Percentiles rank a stretch among this genome's conserved stretches.
phyloP scores from a whole-genome alignment of 2,329 filamentous ascomycete genomes.

The Penicillium sp. region DNA sequence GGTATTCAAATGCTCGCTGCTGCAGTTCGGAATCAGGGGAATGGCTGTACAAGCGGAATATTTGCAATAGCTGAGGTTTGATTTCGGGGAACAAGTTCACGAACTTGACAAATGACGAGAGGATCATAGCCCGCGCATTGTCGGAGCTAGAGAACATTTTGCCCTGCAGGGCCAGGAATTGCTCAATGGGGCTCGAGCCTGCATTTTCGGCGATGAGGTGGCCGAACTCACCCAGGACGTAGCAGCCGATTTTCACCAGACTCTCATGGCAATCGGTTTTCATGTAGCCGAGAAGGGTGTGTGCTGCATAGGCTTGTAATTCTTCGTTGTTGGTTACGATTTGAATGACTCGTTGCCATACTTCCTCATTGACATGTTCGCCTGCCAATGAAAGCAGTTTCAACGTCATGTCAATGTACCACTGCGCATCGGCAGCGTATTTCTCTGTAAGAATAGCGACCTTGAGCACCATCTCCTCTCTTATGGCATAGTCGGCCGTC shows the following conservation, averaged over 20 bases:
- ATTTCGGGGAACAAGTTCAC: slow-evolving; percentile 98
- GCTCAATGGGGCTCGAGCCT: slow-evolving; percentile 93
- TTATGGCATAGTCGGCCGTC: slow-evolving; percentile 94
- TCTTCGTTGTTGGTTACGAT: slow-evolving; percentile 99
- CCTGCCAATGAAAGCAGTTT: slow-evolving; percentile 93
- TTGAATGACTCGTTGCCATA: slow-evolving; percentile 98
- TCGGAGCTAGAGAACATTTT: slow-evolving; percentile 89
- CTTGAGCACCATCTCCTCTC: slow-evolving; percentile 99
- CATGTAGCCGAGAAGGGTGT: slow-evolving; percentile 88
- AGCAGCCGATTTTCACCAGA: slow-evolving; percentile 94
- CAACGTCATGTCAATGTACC: slow-evolving; percentile 98
- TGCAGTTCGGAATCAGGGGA: slow-evolving; percentile 93
- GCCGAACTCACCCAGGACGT: slow-evolving; percentile 93
- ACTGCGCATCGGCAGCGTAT: slow-evolving; percentile 96
- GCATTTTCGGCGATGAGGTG: slow-evolving; percentile 91
- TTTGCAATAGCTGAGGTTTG: slow-evolving; percentile 86
- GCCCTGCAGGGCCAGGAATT: slow-evolving; percentile 85
- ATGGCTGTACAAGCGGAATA: slow-evolving; percentile 90
- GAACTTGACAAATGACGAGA: slow-evolving; percentile 96
- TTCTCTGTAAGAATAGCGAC: slow-evolving; percentile 98
- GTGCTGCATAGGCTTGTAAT: slow-evolving; percentile 91
- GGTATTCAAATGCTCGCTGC: slow-evolving; percentile 93
- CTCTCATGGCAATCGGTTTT: slow-evolving; percentile 96
- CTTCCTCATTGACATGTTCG: slow-evolving; percentile 97
- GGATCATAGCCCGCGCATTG: slow-evolving; percentile 84